Conservation (phyloP, 108 stramenopile species). For the Licmophora abbreviata region DNA sequence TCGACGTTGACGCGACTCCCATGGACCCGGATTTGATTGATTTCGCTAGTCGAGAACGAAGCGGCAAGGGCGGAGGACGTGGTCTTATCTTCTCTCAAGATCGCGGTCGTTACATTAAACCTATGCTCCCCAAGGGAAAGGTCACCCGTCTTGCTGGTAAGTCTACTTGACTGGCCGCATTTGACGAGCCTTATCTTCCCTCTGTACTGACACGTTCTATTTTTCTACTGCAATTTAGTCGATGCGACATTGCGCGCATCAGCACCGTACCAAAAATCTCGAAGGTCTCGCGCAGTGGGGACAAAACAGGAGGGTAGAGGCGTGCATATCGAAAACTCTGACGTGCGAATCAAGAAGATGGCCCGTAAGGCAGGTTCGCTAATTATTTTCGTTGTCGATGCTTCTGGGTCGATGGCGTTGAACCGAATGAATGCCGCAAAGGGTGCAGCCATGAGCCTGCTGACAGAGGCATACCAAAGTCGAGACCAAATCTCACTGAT, state of each 20-base stretch:
- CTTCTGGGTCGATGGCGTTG: slow-evolving; percentile 95
- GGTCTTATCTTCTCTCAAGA: slow-evolving; percentile 94
- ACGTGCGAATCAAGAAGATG: slow-evolving; percentile 94
- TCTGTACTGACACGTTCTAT: slow-evolving; percentile 4
- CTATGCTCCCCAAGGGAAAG: slow-evolving; percentile 95
- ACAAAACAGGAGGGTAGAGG: slow-evolving; percentile 72
- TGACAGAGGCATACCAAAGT: slow-evolving; percentile 95
- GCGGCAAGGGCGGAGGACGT: slow-evolving; percentile 92
- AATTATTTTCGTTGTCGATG: slow-evolving; percentile 94
- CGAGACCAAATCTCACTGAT: slow-evolving; percentile 94
- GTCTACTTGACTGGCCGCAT: slow-evolving; percentile 5
- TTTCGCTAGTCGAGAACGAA: slow-evolving; percentile 67
- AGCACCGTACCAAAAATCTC: slow-evolving; percentile 88
- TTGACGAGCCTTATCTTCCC: slow-evolving; percentile 1
- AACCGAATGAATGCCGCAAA: slow-evolving; percentile 98
- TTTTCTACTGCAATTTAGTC: slow-evolving; percentile 32
- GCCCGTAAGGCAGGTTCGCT: slow-evolving; percentile 94
- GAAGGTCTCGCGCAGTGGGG: slow-evolving; percentile 64
- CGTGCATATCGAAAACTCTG: slow-evolving; percentile 84
- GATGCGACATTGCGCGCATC: slow-evolving; percentile 94
- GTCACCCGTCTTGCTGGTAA: slow-evolving; percentile 65
- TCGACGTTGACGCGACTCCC: slow-evolving; percentile 90
- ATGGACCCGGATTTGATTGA: slow-evolving; percentile 93
- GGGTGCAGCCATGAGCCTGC: slow-evolving; percentile 92
- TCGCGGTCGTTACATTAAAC: slow-evolving; percentile 96